Conservation (phyloP, 345 rosid species). For the Iberis pinnata region DNA sequence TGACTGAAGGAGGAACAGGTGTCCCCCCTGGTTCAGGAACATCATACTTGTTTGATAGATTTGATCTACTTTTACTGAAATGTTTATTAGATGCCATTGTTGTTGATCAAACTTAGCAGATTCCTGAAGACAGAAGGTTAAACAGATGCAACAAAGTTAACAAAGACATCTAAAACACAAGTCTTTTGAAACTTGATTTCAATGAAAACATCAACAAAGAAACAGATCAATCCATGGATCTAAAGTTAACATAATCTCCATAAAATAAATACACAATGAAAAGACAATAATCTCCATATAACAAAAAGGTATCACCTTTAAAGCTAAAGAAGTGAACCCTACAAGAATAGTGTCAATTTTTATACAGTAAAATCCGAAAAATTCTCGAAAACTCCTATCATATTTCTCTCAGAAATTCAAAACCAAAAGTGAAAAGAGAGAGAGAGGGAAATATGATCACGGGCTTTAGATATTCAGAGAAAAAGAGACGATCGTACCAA, state of each 20-base stretch:
- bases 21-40: slow-evolving; percentile 51
- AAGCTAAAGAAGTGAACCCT: not conserved
- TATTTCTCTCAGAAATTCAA: slow-evolving; percentile 22
- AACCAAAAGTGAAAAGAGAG: too few relatives aligned
- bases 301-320: slow-evolving; percentile 16
- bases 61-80: slow-evolving; percentile 52
- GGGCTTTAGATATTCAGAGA: too few relatives aligned
- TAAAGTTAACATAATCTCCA: not conserved
- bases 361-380: too few relatives aligned
- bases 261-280: not conserved
- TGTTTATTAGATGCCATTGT: slow-evolving; percentile 57
- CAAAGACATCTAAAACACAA: not conserved
- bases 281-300: not conserved
- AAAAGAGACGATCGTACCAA: too few relatives aligned
- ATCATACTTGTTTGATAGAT: slow-evolving; percentile 57
- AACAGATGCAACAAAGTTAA: slow-evolving; percentile 19
- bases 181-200: too few relatives aligned
- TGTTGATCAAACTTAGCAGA: slow-evolving; percentile 16
- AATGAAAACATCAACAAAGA: not conserved
- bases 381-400: too few relatives aligned
- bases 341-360: too few relatives aligned
- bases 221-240: slow-evolving; percentile 23
- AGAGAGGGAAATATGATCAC: too few relatives aligned
- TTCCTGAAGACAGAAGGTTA: slow-evolving; percentile 48
- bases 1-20: slow-evolving; percentile 54